Conservation (phyloP, 1,139 yeast species). For the Candida sanyaensis region DNA sequence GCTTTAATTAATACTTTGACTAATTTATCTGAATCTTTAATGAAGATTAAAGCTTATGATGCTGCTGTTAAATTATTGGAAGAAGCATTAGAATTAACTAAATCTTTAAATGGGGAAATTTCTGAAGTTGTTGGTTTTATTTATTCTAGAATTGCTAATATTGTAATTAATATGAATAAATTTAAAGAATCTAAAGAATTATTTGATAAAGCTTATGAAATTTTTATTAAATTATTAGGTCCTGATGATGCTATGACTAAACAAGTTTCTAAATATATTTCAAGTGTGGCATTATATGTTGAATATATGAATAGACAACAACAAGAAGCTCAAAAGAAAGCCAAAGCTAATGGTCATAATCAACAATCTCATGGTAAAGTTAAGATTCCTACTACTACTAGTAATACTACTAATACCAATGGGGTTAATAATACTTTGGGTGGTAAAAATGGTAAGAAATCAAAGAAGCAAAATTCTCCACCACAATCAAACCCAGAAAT, state of each 20-base stretch:
- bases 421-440: constrained; percentile 12
- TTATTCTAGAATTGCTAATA: constrained; percentile 67
- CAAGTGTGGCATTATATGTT: constrained; percentile 47
- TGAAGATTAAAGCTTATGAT: constrained; percentile 45
- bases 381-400: constrained; percentile 20
- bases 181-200: constrained; percentile 56
- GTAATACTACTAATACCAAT: constrained; percentile 8
- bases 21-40: constrained; percentile 63
- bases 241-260: constrained; percentile 61
- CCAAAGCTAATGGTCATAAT: constrained; percentile 9
- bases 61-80: constrained; percentile 48
- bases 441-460: constrained; percentile 17
- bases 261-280: constrained; percentile 65
- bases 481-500: constrained; percentile 51
- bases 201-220: constrained; percentile 52
- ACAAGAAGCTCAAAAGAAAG: constrained; percentile 26
- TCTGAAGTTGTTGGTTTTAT: constrained; percentile 62
- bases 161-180: constrained; percentile 54
- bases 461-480: constrained; percentile 28
- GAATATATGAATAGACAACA: constrained; percentile 35
- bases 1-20: constrained; percentile 65
- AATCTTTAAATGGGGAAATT: constrained; percentile 52
- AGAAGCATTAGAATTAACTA: constrained; percentile 49
- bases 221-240: constrained; percentile 60
- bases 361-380: constrained; percentile 10